Evolutionary conservation across 2,329 filamentous ascomycete genomes (phyloP).

Genomic region (Monascus ruber): DNA sequence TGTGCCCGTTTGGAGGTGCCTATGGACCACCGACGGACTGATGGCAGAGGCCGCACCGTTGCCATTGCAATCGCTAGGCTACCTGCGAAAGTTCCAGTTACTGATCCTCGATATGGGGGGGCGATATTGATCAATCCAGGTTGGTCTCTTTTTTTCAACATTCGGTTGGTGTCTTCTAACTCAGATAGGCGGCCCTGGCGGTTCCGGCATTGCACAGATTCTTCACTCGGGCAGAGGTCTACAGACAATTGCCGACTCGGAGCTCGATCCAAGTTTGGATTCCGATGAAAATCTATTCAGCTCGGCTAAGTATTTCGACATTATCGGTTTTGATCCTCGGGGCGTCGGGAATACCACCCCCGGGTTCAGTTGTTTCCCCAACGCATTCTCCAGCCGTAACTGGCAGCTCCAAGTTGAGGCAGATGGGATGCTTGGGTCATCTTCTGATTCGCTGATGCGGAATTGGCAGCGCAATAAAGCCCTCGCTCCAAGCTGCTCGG

Average conservation of each 20-base stretch:
- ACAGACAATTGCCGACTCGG: constrained; percentile 28
- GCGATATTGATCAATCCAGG: constrained; percentile 38
- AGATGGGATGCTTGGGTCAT: constrained; percentile 25
- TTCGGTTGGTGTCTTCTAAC: not conserved
- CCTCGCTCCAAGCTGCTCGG: constrained; percentile 21
- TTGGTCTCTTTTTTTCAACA: constrained; percentile 6
- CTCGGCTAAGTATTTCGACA: constrained; percentile 24
- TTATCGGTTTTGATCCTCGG: constrained; percentile 36
- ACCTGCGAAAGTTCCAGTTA: constrained; percentile 31
- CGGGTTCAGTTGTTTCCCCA: constrained; percentile 30
- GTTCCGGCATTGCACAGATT: constrained; percentile 28
- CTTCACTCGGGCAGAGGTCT: constrained; percentile 21
- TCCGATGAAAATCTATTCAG: not conserved
- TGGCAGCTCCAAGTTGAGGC: constrained; percentile 25
- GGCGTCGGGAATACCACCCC: constrained; percentile 33
- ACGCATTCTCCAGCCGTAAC: constrained; percentile 14
- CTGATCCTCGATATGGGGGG: constrained; percentile 36
- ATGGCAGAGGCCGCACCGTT: constrained; percentile 22
- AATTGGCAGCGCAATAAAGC: constrained; percentile 24
- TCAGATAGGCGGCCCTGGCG: constrained; percentile 31
- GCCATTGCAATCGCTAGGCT: constrained; percentile 36
- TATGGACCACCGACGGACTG: constrained; percentile 33
- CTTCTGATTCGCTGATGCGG: constrained; percentile 14
- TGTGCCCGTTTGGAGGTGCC: constrained; percentile 41
- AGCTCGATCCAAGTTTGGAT: constrained; percentile 7